Base-by-base conservation (phyloP, 176 grass and related monocot species). In the Rhynchospora tenuis region DNA sequence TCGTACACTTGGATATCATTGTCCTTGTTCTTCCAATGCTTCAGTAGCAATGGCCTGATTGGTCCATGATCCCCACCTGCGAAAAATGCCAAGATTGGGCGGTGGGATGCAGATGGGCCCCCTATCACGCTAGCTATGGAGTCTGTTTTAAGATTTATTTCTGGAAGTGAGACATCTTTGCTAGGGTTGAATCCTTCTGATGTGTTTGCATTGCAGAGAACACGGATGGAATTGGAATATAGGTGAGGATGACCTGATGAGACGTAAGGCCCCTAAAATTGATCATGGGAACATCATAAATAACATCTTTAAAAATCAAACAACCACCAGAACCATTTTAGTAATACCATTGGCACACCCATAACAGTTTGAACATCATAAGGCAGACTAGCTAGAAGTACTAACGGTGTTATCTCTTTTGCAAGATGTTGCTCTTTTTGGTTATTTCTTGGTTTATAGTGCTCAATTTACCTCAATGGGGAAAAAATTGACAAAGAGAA, bases 181-280 rank as follows among this genome's bases (percentile, higher is more conserved):
- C 67, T 54, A 0, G 92, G 90, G 69, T 73, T 19, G 91, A 98
- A 98, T 6, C 95, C 95, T 33, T 98, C 95, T 8, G 95, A 93
- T 23, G 84, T 98, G 89, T 98, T 98, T 66, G 92, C 92, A 56
- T 98, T 98, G 91, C 95, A 98, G 12, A 98, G 59, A 42, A 88
- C 95, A 0, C 95, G 91, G 69, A 98, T 93, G 9, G 95, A 81
- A 69, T 91, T 91, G 70, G 59, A 82, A 29, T 89, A 86, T 9
- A 98, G 87, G 10, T 86, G 29, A 15, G 2, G 63, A 42, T 90
- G 15, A 15, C 82, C 89, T 47, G 80, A 76, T 6, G 95, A 93
- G 9, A 91, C 90, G 22, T 87, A 86, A 3, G 95, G 95, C 80
- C 92, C 92, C 94, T 97, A 83, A 15, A 46, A 62, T 89, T 33